phyloP scores from a whole-genome alignment of 2,329 filamentous ascomycete species.

The Aspergillus costaricaensis region DNA sequence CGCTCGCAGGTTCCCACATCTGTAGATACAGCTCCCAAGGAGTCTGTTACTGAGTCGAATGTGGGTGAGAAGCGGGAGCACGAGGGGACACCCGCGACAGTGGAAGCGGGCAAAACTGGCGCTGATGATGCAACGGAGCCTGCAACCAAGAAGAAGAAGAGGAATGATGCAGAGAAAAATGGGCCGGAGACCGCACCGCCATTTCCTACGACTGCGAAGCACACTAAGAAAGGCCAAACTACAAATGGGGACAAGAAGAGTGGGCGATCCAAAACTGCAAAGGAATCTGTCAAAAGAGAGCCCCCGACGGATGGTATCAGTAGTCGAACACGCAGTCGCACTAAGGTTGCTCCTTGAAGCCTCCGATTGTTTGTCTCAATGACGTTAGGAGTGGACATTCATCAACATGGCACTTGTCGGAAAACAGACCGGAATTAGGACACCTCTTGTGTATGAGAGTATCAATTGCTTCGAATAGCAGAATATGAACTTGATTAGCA shows the following conservation, averaged over 20 bases:
- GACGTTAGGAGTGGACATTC: not conserved
- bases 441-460: not conserved
- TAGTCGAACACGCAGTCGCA: conserved; percentile 43
- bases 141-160: conserved; percentile 42
- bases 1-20: conserved; percentile 9
- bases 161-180: conserved; percentile 23
- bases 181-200: conserved; percentile 19
- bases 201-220: conserved; percentile 9
- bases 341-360: conserved; percentile 29
- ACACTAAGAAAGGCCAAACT: conserved; percentile 10
- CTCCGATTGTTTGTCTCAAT: not conserved
- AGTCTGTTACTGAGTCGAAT: conserved; percentile 8
- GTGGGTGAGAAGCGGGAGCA: conserved; percentile 31
- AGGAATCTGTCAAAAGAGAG: conserved; percentile 30
- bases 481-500: not conserved
- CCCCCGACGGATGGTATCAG: conserved; percentile 38
- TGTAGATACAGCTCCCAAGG: not conserved
- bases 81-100: conserved; percentile 13
- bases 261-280: conserved; percentile 35
- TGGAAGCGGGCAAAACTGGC: conserved; percentile 13
- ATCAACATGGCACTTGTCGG: not conserved
- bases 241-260: conserved; percentile 33
- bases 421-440: too few species aligned
- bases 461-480: not conserved
- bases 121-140: conserved; percentile 24